Conservation (phyloP, 192 early-diverging fungal genomes). For the Coemansia sp. region DNA sequence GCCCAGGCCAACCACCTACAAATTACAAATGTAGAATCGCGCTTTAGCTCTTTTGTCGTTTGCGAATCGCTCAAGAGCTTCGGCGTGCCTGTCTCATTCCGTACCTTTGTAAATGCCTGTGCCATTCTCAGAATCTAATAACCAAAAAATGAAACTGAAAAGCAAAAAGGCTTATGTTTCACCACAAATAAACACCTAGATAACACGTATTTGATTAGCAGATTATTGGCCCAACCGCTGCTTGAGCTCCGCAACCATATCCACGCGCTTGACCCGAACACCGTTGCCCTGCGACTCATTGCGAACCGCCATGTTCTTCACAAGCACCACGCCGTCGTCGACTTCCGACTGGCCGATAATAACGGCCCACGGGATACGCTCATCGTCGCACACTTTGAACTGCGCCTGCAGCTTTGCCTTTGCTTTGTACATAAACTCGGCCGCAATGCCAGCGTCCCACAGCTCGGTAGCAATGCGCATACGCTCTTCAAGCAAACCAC, state of each 20-base stretch:
- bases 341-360: constrained; percentile 86
- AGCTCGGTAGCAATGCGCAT: constrained; percentile 85
- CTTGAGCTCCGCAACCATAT: constrained; percentile 66
- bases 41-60: too few relatives aligned
- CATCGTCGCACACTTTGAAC: constrained; percentile 76
- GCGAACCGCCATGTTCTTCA: constrained; percentile 75
- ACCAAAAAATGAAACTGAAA: neutral
- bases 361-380: constrained; percentile 87
- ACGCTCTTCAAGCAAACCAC: constrained; percentile 83
- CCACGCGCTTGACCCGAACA: constrained; percentile 54
- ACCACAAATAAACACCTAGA: neutral
- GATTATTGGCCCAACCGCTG: constrained; percentile 30
- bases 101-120: constrained; percentile 15
- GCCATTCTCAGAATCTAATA: constrained; percentile 10
- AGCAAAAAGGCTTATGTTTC: neutral
- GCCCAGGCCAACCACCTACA: constrained; percentile 2
- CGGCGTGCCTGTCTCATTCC: neutral
- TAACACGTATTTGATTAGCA: neutral
- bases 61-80: neutral
- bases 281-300: constrained; percentile 47
- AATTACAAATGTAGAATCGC: too few relatives aligned
- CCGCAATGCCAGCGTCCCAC: constrained; percentile 89
- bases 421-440: constrained; percentile 90
- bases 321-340: constrained; percentile 73
- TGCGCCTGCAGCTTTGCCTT: constrained; percentile 82